Evolutionary conservation across 257 asterid species (phyloP).

Genomic region (Gardenia jasminoides): DNA sequence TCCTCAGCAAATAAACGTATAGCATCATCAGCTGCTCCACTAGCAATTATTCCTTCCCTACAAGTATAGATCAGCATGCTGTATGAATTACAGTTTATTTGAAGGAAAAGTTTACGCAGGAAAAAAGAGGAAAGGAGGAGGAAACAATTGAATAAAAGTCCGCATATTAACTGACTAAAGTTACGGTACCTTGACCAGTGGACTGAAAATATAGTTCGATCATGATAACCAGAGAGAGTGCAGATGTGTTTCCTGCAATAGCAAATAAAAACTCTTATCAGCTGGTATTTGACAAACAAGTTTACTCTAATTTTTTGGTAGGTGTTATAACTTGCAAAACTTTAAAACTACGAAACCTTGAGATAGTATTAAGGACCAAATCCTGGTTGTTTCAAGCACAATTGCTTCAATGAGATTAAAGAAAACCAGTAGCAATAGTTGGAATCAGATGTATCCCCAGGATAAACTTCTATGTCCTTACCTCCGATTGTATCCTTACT

Average conservation of each 20-base stretch:
- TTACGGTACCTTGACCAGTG: conserved; percentile 83
- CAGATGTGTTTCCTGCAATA: conserved; percentile 68
- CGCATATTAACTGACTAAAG: conserved; percentile 12
- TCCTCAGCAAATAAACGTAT: conserved; percentile 77
- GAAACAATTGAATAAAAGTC: background rate
- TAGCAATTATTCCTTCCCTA: conserved; percentile 83
- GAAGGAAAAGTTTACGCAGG: conserved; percentile 6
- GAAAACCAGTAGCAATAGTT: background rate
- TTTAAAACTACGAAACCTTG: background rate
- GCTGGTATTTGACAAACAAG: background rate
- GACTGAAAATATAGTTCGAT: conserved; percentile 82
- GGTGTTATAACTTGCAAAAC: background rate
- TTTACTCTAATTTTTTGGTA: background rate
- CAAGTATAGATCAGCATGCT: background rate
- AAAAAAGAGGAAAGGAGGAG: conserved; percentile 6
- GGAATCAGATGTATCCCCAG: background rate
- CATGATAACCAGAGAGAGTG: conserved; percentile 91
- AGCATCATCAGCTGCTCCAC: conserved; percentile 93
- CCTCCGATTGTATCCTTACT: background rate
- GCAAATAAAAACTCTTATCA: conserved; percentile 13
- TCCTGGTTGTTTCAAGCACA: background rate
- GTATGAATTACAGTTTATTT: background rate
- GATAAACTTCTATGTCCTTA: conserved; percentile 2
- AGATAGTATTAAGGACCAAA: background rate
- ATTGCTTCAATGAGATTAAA: background rate